A percentile compares a stretch with the other conserved stretches of the same genome.
phyloP scores from a whole-genome alignment of 768 basidiomycete species.

The Dioszegia hungarica region DNA sequence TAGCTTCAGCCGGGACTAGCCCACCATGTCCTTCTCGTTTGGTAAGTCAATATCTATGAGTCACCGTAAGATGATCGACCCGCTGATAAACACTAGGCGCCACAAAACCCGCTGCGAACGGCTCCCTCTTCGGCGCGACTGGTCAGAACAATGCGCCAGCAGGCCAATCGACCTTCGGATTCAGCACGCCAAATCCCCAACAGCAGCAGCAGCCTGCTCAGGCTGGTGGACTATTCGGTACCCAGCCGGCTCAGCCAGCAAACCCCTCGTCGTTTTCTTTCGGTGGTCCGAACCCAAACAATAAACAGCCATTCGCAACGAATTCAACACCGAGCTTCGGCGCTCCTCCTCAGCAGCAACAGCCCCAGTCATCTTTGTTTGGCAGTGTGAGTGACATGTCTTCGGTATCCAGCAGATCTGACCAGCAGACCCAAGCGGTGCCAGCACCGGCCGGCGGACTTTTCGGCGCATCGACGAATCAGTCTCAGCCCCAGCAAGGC shows the following conservation, averaged over 20 bases:
- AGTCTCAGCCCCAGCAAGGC: too few relatives aligned
- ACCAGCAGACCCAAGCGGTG: conserved; percentile 9
- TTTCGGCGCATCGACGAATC: too few relatives aligned
- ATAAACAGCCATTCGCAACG: neutral
- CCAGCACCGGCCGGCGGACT: too few relatives aligned
- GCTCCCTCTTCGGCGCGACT: too few relatives aligned
- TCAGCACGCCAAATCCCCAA: conserved; percentile 27
- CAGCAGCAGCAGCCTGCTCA: conserved; percentile 6
- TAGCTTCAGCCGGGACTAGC: too few relatives aligned
- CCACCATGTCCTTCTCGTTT: too few relatives aligned
- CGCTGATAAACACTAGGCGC: too few relatives aligned
- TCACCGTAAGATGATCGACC: too few relatives aligned
- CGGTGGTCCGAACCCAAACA: neutral
- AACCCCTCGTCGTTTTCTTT: neutral
- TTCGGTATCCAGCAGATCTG: neutral
- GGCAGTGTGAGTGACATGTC: neutral
- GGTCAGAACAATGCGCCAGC: neutral
- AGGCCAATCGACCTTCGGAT: conserved; percentile 11
- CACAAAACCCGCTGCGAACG: too few relatives aligned
- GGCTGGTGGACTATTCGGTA: neutral
- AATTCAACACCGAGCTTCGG: neutral
- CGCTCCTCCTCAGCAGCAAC: conserved; percentile 3
- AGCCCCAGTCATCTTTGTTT: conserved; percentile 4
- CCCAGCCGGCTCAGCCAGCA: neutral
- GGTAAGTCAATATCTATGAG: too few relatives aligned